phyloP scores from a whole-genome alignment of 768 basidiomycete genomes.

The Suillus cothurnatus region DNA sequence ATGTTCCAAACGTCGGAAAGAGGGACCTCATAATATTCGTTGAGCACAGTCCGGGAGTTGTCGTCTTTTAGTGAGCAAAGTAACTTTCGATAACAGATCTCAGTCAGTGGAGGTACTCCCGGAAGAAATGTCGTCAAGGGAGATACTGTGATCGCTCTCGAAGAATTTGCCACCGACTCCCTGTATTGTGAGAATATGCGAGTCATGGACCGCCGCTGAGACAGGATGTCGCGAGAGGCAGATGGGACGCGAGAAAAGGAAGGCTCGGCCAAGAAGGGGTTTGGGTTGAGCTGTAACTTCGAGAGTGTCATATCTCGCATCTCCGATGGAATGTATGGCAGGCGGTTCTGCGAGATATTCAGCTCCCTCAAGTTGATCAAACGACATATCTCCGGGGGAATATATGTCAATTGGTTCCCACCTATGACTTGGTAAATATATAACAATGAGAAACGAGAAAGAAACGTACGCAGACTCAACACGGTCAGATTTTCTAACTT shows the following conservation, averaged over 20 bases:
- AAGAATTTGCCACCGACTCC: conserved; percentile 2
- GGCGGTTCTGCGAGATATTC: conserved; percentile 60
- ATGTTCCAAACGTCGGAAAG: conserved; percentile 32
- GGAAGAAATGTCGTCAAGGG: conserved; percentile 22
- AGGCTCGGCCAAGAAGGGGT: conserved; percentile 54
- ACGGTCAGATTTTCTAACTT: conserved; percentile 57
- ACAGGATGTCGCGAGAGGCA: conserved; percentile 9
- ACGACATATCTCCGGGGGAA: conserved; percentile 65
- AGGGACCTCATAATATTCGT: conserved; percentile 31
- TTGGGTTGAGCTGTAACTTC: conserved; percentile 52
- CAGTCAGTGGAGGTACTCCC: conserved; percentile 34
- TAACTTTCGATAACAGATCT: conserved; percentile 41
- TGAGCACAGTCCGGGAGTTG: conserved; percentile 18
- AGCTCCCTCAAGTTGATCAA: conserved; percentile 58
- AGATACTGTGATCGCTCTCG: conserved; percentile 20
- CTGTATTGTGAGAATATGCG: conserved; percentile 15
- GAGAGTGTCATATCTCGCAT: conserved; percentile 58
- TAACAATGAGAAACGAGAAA: neutral
- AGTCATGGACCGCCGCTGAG: conserved; percentile 17
- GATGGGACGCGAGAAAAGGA: conserved; percentile 19
- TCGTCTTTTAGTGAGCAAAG: conserved; percentile 27
- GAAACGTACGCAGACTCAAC: conserved; percentile 60
- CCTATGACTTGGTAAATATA: conserved; percentile 39
- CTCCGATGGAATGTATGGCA: conserved; percentile 66
- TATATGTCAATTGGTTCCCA: conserved; percentile 50